A percentile compares a stretch with the other conserved stretches of the same genome.
phyloP scores from a whole-genome alignment of 352 stramenopile species.

The Phytophthora fragariae region DNA sequence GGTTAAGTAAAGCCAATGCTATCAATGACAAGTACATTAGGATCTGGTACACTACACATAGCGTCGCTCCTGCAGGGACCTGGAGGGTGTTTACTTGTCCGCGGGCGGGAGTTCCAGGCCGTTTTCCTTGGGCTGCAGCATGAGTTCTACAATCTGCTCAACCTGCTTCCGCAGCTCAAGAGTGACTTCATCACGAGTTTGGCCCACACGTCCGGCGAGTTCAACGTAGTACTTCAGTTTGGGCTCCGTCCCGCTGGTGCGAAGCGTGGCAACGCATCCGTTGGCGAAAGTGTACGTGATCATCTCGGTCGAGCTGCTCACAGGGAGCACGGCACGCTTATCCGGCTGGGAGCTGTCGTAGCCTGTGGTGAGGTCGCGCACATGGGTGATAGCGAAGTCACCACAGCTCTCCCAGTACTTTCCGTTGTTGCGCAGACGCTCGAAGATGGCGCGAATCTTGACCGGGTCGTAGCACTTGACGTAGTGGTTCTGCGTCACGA shows the following conservation, averaged over 20 bases:
- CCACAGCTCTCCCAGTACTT: constrained; percentile 88
- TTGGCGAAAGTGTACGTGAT: constrained; percentile 97
- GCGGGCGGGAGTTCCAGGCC: constrained; percentile 65
- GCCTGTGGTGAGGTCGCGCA: constrained; percentile 91
- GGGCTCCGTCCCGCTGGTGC: constrained; percentile 98
- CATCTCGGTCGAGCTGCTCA: constrained; percentile 94
- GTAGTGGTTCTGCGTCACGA: constrained; percentile 98
- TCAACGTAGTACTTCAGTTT: constrained; percentile 99
- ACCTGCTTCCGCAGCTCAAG: constrained; percentile 70
- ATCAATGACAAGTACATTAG: constrained; percentile 46
- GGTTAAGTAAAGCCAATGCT: constrained; percentile 28
- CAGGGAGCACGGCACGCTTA: constrained; percentile 92
- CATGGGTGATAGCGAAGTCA: constrained; percentile 77
- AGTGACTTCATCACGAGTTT: constrained; percentile 69
- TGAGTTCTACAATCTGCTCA: constrained; percentile 77
- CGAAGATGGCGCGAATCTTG: constrained; percentile 93
- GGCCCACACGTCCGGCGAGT: constrained; percentile 71
- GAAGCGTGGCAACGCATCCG: constrained; percentile 96
- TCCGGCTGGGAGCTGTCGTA: constrained; percentile 90
- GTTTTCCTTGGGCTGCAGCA: constrained; percentile 86
- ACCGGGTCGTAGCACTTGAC: constrained; percentile 94
- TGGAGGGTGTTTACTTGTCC: constrained; percentile 31
- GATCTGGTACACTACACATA: constrained; percentile 24
- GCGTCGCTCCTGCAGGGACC: neutral
- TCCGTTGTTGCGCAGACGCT: constrained; percentile 91